phyloP scores from a whole-genome alignment of 306 rosid genomes.

The Senna tora region DNA sequence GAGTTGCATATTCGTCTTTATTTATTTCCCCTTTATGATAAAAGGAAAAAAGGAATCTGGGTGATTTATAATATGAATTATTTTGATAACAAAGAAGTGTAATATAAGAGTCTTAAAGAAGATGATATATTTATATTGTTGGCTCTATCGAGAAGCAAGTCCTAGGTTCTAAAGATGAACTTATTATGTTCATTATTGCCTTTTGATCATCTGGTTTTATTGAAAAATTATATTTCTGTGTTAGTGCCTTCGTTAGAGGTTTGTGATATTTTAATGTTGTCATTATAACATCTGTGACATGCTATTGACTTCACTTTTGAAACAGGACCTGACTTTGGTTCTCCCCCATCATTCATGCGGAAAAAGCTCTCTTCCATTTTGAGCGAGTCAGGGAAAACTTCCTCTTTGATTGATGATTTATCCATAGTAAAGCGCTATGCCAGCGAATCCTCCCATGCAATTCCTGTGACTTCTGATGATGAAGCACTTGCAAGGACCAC shows the following conservation, averaged over 20 bases:
- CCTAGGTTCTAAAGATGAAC: no score
- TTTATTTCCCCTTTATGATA: not conserved
- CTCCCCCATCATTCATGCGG: constrained; percentile 73
- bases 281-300: constrained; percentile 34
- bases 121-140: no score
- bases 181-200: not conserved
- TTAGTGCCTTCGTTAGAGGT: constrained; percentile 14
- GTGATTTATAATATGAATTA: not conserved
- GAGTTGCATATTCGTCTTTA: not conserved
- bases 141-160: no score
- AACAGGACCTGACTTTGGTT: constrained; percentile 92
- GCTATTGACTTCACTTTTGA: constrained; percentile 34
- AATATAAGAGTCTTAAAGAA: no score
- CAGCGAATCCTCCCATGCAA: constrained; percentile 73
- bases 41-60: not conserved
- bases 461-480: constrained; percentile 86
- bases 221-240: constrained; percentile 5
- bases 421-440: constrained; percentile 79
- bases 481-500: constrained; percentile 77
- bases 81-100: not conserved
- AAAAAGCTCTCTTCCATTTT: constrained; percentile 74
- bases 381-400: constrained; percentile 70
- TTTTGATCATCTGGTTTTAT: constrained; percentile 13
- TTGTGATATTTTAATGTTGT: constrained; percentile 20
- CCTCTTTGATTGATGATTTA: constrained; percentile 81